Evolutionary conservation across 805 yeast genomes (phyloP).

Genomic region (Myxozyma mucilagina): DNA sequence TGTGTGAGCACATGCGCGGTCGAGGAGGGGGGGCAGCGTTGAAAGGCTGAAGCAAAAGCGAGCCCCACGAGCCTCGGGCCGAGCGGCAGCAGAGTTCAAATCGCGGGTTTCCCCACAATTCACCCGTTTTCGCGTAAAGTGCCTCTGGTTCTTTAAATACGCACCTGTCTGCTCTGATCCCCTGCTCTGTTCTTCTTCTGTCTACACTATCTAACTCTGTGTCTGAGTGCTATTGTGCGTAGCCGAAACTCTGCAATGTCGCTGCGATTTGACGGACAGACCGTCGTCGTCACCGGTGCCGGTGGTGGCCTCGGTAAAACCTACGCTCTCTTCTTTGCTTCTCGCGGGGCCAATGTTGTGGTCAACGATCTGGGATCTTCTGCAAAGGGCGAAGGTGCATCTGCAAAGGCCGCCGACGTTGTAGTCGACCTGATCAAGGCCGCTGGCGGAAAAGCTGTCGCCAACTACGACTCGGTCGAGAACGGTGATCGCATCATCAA

Average conservation of each 20-base stretch:
- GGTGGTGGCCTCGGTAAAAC: conserved; percentile 95
- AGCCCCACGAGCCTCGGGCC: background rate
- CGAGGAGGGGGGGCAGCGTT: background rate
- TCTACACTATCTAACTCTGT: too few relatives aligned
- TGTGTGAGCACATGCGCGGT: background rate
- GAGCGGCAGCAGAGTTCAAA: background rate
- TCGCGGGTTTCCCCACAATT: background rate
- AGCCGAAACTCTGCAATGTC: background rate
- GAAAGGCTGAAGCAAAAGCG: background rate
- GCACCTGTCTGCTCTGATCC: too few relatives aligned
- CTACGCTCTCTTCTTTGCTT: conserved; percentile 83
- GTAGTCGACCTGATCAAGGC: conserved; percentile 75
- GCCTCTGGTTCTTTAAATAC: background rate
- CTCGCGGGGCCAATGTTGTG: conserved; percentile 91
- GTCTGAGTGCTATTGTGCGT: too few relatives aligned
- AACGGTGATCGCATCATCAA: conserved; percentile 82
- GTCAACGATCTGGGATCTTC: conserved; percentile 93
- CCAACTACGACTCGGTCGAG: conserved; percentile 88
- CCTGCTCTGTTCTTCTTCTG: background rate
- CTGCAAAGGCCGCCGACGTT: conserved; percentile 69
- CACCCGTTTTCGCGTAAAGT: background rate
- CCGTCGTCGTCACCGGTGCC: conserved; percentile 92
- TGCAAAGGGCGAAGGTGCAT: conserved; percentile 66
- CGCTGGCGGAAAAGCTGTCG: conserved; percentile 83
- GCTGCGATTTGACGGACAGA: conserved; percentile 70